A percentile compares a stretch with the other conserved stretches of the same genome.
These are phyloP conservation scores for Sutorius australiensis DNA, from an alignment of 768 basidiomycete genomes.

Conservation along the genomic window DNA sequence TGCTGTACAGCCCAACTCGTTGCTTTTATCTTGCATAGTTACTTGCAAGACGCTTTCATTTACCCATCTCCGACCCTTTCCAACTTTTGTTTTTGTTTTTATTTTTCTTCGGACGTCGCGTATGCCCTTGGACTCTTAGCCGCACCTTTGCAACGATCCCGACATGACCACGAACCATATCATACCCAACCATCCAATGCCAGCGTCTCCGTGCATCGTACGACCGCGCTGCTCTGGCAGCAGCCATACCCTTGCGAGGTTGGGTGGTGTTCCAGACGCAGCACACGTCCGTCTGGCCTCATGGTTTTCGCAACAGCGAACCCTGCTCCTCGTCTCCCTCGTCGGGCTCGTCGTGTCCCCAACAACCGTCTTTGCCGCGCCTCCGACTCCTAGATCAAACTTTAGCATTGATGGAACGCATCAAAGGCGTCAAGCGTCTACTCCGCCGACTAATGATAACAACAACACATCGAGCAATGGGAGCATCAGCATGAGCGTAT, in stretches of 20 bases:
- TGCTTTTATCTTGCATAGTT: neutral
- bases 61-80: constrained; percentile 2
- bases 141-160: neutral
- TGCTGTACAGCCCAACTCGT: constrained; percentile 6
- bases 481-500: constrained; percentile 18
- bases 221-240: constrained; percentile 8
- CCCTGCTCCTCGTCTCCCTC: neutral
- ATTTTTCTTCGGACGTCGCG: too few relatives aligned
- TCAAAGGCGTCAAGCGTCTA: neutral
- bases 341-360: constrained; percentile 2
- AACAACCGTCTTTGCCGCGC: constrained; percentile 7
- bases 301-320: neutral
- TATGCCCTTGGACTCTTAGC: neutral
- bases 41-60: neutral
- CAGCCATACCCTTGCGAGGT: neutral
- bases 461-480: neutral
- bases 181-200: neutral
- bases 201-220: neutral
- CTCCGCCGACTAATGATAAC: neutral
- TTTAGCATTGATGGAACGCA: neutral
- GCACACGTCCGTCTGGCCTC: neutral
- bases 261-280: neutral
- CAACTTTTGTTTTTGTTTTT: neutral
- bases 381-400: neutral
- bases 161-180: constrained; percentile 1